A percentile compares a stretch with the other conserved stretches of the same genome.
phyloP scores from a whole-genome alignment of 495 filamentous ascomycete genomes.

The Choiromyces venosus region DNA sequence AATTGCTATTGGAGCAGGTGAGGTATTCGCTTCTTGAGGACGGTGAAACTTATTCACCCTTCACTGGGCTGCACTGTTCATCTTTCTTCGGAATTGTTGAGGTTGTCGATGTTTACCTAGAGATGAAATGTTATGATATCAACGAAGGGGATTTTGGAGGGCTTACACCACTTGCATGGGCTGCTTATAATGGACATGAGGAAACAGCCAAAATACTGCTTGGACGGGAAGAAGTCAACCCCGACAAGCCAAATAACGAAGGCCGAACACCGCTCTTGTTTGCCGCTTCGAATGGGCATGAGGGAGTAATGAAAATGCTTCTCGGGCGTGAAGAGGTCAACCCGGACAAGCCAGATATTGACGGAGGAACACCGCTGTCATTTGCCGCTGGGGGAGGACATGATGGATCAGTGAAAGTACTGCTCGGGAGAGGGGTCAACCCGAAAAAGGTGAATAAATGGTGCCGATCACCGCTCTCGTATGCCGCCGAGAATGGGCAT shows the following conservation, averaged over 20 bases:
- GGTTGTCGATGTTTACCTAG: neutral
- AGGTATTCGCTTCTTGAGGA: fast-evolving
- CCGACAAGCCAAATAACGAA: neutral
- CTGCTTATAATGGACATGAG: neutral
- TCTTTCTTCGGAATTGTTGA: neutral
- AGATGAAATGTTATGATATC: neutral
- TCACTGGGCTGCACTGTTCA: neutral
- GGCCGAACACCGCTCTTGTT: neutral
- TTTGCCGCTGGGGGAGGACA: no score
- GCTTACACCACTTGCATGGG: neutral
- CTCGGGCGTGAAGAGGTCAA: neutral
- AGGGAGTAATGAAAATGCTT: neutral
- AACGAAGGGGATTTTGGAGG: neutral
- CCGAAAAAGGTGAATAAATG: no score
- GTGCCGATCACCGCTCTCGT: no score
- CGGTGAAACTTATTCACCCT: neutral
- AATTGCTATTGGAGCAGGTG: neutral
- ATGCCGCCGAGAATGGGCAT: no score
- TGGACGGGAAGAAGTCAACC: neutral
- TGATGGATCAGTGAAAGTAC: no score
- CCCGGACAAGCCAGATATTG: neutral
- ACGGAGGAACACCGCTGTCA: neutral
- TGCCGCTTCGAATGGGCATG: neutral
- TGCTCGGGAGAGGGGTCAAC: no score
- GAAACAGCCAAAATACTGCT: neutral